phyloP scores from a whole-genome alignment of 495 filamentous ascomycete genomes.

The Trichodelitschia bisporula region DNA sequence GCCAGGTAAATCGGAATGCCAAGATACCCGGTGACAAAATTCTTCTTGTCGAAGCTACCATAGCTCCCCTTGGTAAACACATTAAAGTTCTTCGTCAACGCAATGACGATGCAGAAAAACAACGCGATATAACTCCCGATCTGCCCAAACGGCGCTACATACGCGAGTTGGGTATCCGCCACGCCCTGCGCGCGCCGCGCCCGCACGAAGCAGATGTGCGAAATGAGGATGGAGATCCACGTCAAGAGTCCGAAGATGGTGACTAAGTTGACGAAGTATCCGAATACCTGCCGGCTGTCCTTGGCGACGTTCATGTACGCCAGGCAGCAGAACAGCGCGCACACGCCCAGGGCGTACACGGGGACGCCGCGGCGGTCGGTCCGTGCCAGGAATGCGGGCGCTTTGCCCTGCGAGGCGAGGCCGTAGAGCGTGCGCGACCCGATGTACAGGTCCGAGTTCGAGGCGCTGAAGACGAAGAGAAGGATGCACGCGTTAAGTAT shows the following conservation, averaged over 20 bases:
- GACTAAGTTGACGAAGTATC: slow-evolving; percentile 45
- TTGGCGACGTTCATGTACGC: slow-evolving; percentile 50
- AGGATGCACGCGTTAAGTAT: slow-evolving; percentile 16
- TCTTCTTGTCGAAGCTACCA: slow-evolving; percentile 38
- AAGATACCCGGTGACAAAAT: slow-evolving; percentile 54
- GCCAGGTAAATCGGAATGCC: slow-evolving; percentile 1
- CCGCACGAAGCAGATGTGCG: slow-evolving; percentile 56
- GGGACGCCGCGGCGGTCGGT: slow-evolving; percentile 28
- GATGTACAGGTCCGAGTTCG: slow-evolving; percentile 15
- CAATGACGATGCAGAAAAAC: slow-evolving; percentile 41
- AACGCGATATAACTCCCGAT: slow-evolving; percentile 44
- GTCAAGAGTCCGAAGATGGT: slow-evolving; percentile 42
- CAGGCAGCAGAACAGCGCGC: slow-evolving; percentile 37
- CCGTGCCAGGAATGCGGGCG: slow-evolving; percentile 16
- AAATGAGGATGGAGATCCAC: slow-evolving; percentile 65
- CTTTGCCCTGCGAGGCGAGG: slow-evolving; percentile 15
- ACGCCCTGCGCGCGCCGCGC: slow-evolving; percentile 51
- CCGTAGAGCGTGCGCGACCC: slow-evolving; percentile 14
- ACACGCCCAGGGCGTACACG: slow-evolving; percentile 32
- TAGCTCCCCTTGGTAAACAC: slow-evolving; percentile 33
- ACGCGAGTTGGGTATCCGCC: slow-evolving; percentile 37
- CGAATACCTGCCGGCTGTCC: slow-evolving; percentile 38
- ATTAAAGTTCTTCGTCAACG: slow-evolving; percentile 53
- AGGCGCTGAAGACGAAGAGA: slow-evolving; percentile 13
- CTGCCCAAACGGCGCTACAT: slow-evolving; percentile 44